These are phyloP conservation scores for Physcomitrium patens DNA, from an alignment of 225 moss, liverwort and hornwort genomes.

Conservation along the genomic window DNA sequence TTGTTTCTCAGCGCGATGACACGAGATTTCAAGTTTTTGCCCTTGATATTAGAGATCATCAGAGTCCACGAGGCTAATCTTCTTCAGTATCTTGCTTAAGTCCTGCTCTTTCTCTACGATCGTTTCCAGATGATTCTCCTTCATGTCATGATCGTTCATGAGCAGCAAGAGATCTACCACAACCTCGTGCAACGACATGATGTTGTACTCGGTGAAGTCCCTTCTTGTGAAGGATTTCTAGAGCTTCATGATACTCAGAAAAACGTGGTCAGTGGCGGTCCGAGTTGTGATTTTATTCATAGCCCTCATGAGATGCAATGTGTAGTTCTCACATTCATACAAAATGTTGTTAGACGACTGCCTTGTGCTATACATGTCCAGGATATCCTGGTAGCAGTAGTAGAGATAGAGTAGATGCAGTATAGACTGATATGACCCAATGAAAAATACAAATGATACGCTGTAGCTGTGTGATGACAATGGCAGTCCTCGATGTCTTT, in stretches of 20 bases:
- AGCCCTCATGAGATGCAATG: neutral
- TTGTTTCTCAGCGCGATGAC: slow-evolving; percentile 47
- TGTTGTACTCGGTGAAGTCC: slow-evolving; percentile 53
- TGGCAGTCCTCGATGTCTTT: slow-evolving; percentile 62
- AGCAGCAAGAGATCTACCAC: slow-evolving; percentile 54
- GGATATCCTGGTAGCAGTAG: neutral
- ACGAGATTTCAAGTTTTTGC: slow-evolving; percentile 54
- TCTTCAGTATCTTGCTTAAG: slow-evolving; percentile 32
- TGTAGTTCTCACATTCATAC: neutral
- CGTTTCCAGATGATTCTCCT: slow-evolving; percentile 40
- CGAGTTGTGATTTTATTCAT: neutral
- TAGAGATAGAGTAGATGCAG: neutral
- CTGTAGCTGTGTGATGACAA: slow-evolving; percentile 57
- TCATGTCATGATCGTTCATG: slow-evolving; percentile 50
- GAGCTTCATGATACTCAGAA: neutral
- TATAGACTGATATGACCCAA: neutral
- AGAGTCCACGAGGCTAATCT: slow-evolving; percentile 42
- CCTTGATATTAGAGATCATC: slow-evolving; percentile 50
- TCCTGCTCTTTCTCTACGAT: slow-evolving; percentile 54
- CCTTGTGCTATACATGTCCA: neutral
- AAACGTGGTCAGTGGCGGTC: neutral
- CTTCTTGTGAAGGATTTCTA: slow-evolving; percentile 33
- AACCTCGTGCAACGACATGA: slow-evolving; percentile 56
- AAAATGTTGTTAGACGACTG: neutral
- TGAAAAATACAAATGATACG: neutral